Evolutionary conservation across 192 early-diverging fungal genomes (phyloP).

Genomic region (Dissophora globulifera): DNA sequence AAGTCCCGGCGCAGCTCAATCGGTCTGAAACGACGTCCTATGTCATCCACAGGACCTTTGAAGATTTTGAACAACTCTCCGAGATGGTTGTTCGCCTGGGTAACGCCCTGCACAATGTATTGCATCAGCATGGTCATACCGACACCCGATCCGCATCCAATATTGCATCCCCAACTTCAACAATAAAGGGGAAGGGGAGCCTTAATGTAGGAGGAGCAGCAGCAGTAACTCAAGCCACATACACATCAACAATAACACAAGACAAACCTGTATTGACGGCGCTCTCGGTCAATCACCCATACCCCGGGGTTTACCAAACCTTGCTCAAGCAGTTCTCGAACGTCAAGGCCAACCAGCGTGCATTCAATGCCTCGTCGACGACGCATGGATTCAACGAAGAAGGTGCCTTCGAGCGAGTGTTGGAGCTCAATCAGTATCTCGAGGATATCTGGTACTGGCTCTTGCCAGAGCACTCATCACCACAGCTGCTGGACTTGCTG

Average conservation of each 20-base stretch:
- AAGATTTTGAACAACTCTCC: constrained; percentile 38
- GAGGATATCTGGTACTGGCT: constrained; percentile 45
- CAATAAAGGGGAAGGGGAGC: too few species aligned
- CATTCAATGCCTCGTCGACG: constrained; percentile 47
- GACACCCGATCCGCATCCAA: background rate
- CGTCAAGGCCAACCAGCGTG: constrained; percentile 48
- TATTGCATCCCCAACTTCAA: background rate
- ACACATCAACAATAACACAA: background rate
- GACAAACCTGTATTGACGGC: constrained; percentile 12
- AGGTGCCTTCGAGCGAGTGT: constrained; percentile 40
- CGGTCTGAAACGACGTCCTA: constrained; percentile 40
- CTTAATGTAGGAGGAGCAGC: background rate
- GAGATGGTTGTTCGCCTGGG: constrained; percentile 37
- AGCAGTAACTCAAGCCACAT: background rate
- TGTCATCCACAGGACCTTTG: constrained; percentile 50
- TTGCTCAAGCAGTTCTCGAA: constrained; percentile 41
- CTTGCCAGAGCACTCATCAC: constrained; percentile 21
- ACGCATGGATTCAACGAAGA: constrained; percentile 48
- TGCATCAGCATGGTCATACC: background rate
- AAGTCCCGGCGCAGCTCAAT: constrained; percentile 21
- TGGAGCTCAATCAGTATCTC: constrained; percentile 42
- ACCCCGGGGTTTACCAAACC: constrained; percentile 20
- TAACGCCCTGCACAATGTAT: background rate
- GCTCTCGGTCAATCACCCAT: constrained; percentile 29
- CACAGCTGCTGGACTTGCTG: background rate